Evolutionary conservation across 192 early-diverging fungal genomes (phyloP), one percentile per base, ranked within the genome.

Genomic region (Pilaira anomala): DNA sequence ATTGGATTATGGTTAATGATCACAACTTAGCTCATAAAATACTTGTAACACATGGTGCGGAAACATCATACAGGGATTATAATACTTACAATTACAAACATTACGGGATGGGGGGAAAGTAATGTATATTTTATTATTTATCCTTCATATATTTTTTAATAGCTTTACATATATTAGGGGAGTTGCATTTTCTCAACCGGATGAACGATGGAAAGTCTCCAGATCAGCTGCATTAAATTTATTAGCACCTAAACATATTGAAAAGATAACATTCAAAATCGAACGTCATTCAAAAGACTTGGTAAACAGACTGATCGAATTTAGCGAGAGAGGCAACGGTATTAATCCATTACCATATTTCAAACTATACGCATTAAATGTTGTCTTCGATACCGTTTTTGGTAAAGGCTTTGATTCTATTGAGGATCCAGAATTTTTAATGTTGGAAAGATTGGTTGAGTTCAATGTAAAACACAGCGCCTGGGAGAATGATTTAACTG

Each of bases 1-100:
- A 62, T 21, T 62, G 60, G 60, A 49, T 62, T 19, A 30, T 62
- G 44, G 30, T 62, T 16, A 19, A 28, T 13, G 60, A 62, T 21
- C 60, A 45, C 9, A 21, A 49, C 4, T 14, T 62, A 12, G 60
- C 60, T 12, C 60, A 62, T 39, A 49, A 62, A 19, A 19, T 62
- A 49, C 21, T 62, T 36, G 60, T 49, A 7, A 49, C 28, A 14
- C 29, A 62, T 22, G 60, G 60, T 4, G 29, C 18, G 1, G 28
- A 62, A 7, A 33, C 60, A 0, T 39, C 60, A 13, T 2, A n/a
- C 28, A 26, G 60, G 11, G n/a, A 13, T 8, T 28, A 49, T 19
- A 46, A 25, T 18, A 18, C 26, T 8, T 39, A 28, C 18, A 16
- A n/a, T 7, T 21, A 28, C 3, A 12, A 21, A 13, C 28, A 62